These are phyloP conservation scores for Exophiala lecanii-corni DNA, from an alignment of 2,329 filamentous ascomycete genomes.

Conservation along the genomic window DNA sequence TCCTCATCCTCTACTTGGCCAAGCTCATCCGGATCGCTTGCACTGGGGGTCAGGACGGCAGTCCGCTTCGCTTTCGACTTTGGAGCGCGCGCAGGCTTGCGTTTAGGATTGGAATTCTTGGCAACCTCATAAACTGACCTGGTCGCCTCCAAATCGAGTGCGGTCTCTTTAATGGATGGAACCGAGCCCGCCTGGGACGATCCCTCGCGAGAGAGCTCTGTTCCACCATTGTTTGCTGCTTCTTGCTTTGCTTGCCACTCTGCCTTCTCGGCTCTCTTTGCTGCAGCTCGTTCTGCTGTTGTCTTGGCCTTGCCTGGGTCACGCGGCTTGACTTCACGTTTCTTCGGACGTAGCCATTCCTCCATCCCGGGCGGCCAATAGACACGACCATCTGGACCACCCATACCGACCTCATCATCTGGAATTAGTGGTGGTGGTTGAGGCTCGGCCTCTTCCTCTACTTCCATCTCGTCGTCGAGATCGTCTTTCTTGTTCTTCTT, in stretches of 20 bases:
- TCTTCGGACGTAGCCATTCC: conserved; percentile 80
- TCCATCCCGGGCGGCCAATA: conserved; percentile 91
- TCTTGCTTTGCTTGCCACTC: conserved; percentile 25
- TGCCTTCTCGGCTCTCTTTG: conserved; percentile 27
- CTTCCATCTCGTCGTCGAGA: conserved; percentile 34
- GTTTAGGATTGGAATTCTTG: conserved; percentile 15
- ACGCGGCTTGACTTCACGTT: conserved; percentile 58
- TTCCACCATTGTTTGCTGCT: conserved; percentile 11
- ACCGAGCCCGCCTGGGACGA: conserved; percentile 17
- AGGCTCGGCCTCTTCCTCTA: conserved; percentile 41
- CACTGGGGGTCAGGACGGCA: conserved; percentile 39
- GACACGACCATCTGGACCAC: conserved; percentile 72
- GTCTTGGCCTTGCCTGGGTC: conserved; percentile 32
- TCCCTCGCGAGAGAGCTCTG: background rate
- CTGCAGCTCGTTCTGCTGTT: conserved; percentile 32
- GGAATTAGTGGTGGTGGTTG: conserved; percentile 47
- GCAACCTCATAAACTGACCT: conserved; percentile 22
- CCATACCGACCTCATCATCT: conserved; percentile 76
- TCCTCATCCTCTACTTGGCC: conserved; percentile 7
- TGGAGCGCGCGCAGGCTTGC: conserved; percentile 12
- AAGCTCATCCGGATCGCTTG: conserved; percentile 13
- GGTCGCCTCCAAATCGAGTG: conserved; percentile 8
- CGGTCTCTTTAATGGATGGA: conserved; percentile 2
- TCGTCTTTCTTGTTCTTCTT: conserved; percentile 40
- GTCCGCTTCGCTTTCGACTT: conserved; percentile 1